Conservation (phyloP, 495 filamentous ascomycete species). For the Talaromyces stipitatus region DNA sequence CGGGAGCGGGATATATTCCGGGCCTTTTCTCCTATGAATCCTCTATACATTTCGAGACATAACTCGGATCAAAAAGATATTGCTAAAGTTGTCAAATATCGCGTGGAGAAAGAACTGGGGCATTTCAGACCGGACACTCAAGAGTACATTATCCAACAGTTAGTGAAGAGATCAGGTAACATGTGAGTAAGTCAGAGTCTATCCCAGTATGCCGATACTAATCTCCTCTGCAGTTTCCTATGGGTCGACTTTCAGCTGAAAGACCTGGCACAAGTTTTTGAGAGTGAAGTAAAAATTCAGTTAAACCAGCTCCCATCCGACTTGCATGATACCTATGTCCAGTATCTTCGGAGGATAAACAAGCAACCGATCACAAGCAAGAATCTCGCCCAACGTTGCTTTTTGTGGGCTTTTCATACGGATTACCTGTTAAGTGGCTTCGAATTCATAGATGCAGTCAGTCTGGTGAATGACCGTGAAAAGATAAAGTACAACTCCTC, state of each 20-base stretch:
- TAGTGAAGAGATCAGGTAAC: not conserved
- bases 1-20: conserved; percentile 1
- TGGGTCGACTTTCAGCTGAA: conserved; percentile 2
- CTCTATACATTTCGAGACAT: not conserved
- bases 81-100: conserved; percentile 2
- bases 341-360: conserved; percentile 1
- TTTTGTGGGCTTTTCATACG: conserved; percentile 1
- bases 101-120: not conserved
- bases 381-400: conserved; percentile 1
- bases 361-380: not conserved
- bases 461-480: not conserved
- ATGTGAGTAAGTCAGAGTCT: not conserved
- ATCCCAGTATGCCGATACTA: not conserved
- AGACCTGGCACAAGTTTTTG: not conserved
- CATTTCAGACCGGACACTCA: not conserved
- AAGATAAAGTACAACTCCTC: not conserved
- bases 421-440: not conserved
- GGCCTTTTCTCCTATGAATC: not conserved
- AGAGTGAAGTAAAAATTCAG: not conserved
- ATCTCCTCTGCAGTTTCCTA: not conserved
- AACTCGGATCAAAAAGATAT: not conserved
- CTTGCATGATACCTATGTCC: not conserved
- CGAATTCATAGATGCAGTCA: not conserved
- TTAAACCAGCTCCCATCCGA: not conserved
- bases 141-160: not conserved